Evolutionary conservation across 192 early-diverging fungal species (phyloP).

Genomic region (Anaeromyces robustus): DNA sequence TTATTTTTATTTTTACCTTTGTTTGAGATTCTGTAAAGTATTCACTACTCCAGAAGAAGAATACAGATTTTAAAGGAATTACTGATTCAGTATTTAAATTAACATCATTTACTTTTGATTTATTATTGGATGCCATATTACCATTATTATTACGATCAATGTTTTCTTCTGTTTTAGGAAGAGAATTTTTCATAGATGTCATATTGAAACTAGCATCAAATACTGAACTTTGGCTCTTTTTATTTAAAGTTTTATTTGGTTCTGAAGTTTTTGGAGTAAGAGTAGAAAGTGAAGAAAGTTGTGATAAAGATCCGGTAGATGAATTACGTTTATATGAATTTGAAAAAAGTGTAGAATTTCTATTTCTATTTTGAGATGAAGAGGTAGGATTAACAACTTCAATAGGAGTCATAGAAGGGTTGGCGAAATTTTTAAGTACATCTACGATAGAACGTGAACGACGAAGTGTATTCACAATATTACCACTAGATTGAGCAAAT

Average conservation of each 20-base stretch:
- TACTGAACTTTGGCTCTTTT: neutral
- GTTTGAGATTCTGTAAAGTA: slow-evolving; percentile 83
- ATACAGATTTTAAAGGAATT: slow-evolving; percentile 39
- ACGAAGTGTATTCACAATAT: neutral
- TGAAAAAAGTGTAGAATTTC: neutral
- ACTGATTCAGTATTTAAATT: neutral
- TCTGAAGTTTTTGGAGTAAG: neutral
- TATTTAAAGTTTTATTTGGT: neutral
- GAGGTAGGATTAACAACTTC: neutral
- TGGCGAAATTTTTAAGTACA: neutral
- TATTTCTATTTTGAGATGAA: neutral
- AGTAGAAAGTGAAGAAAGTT: neutral
- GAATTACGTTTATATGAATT: neutral
- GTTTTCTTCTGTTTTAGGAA: neutral
- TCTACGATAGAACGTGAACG: neutral
- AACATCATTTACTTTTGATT: neutral
- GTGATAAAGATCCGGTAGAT: neutral
- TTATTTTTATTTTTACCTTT: slow-evolving; percentile 25
- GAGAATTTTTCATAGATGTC: neutral
- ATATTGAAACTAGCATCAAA: neutral
- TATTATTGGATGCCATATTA: neutral
- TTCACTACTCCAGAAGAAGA: slow-evolving; percentile 75
- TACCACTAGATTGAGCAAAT: slow-evolving; percentile 5
- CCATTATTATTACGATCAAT: neutral
- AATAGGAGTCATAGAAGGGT: neutral